Evolutionary conservation across 257 asterid genomes (phyloP).

Genomic region (Capsicum baccatum): DNA sequence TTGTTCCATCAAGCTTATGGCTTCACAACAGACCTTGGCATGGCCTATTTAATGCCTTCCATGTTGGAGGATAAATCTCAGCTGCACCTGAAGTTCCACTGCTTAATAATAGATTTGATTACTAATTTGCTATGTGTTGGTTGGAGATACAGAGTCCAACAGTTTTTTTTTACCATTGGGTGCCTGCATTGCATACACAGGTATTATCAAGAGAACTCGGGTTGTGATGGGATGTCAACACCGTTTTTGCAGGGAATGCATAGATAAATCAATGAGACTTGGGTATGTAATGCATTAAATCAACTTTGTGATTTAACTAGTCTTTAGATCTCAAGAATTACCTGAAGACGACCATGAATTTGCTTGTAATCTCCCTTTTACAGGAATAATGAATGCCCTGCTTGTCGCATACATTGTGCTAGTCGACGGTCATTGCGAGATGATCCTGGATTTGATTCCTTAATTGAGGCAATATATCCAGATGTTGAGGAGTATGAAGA

Average conservation of each 20-base stretch:
- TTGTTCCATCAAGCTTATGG: not conserved
- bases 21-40: not conserved
- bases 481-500: constrained; percentile 52
- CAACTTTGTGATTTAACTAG: not conserved
- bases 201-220: constrained; percentile 58
- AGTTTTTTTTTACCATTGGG: constrained; percentile 18
- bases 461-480: constrained; percentile 47
- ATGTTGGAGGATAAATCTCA: not conserved
- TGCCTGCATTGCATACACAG: constrained; percentile 35
- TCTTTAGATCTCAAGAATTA: not conserved
- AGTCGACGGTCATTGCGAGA: constrained; percentile 64
- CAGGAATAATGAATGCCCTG: constrained; percentile 65
- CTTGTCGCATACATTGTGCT: constrained; percentile 61
- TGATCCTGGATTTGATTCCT: constrained; percentile 49
- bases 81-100: not conserved
- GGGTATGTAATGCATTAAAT: constrained; percentile 44
- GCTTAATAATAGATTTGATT: constrained; percentile 8
- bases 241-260: constrained; percentile 69
- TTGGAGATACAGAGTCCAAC: not conserved
- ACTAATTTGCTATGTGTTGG: constrained; percentile 20
- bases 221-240: constrained; percentile 64
- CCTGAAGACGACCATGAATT: not conserved
- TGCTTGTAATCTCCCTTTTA: constrained; percentile 24
- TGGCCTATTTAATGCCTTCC: not conserved
- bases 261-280: constrained; percentile 62